Evolutionary conservation across 495 filamentous ascomycete genomes (phyloP).

Genomic region (Penicillium alfredii): DNA sequence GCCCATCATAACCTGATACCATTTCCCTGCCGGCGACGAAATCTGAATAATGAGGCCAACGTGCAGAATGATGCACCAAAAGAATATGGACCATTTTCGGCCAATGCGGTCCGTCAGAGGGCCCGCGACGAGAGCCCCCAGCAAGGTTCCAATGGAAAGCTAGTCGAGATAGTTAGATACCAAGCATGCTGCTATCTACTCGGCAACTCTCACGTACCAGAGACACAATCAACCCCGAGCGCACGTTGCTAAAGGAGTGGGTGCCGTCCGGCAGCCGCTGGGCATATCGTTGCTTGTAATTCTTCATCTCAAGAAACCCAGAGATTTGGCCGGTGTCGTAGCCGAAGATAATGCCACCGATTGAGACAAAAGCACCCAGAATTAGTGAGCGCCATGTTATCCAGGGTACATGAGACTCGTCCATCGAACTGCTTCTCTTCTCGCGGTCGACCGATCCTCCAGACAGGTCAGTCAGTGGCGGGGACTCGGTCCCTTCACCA

Average conservation of each 20-base stretch:
- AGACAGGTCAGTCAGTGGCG: slow-evolving; percentile 12
- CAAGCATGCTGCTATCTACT: neutral
- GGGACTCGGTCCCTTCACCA: slow-evolving; percentile 1
- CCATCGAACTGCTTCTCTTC: slow-evolving; percentile 13
- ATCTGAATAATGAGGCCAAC: slow-evolving; percentile 62
- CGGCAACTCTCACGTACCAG: slow-evolving; percentile 23
- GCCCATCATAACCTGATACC: slow-evolving; percentile 48
- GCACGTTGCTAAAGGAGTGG: slow-evolving; percentile 43
- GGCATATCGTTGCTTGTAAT: slow-evolving; percentile 41
- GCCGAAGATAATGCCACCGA: slow-evolving; percentile 60
- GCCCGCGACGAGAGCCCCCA: slow-evolving; percentile 56
- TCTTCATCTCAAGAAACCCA: slow-evolving; percentile 57
- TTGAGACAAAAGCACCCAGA: slow-evolving; percentile 51
- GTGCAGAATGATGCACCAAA: slow-evolving; percentile 54
- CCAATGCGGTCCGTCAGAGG: slow-evolving; percentile 45
- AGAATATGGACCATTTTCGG: slow-evolving; percentile 41
- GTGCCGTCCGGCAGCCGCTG: slow-evolving; percentile 21
- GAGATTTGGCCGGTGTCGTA: slow-evolving; percentile 49
- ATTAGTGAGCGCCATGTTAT: slow-evolving; percentile 41
- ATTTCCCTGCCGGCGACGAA: slow-evolving; percentile 42
- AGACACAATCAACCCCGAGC: slow-evolving; percentile 48
- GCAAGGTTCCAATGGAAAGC: slow-evolving; percentile 58
- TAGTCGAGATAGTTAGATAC: neutral
- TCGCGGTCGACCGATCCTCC: slow-evolving; percentile 3
- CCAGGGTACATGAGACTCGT: slow-evolving; percentile 31